Evolutionary conservation across 164 flowering plant genomes (phyloP), one percentile per base, ranked within the genome.

Genomic region (Vitis cinerea): DNA sequence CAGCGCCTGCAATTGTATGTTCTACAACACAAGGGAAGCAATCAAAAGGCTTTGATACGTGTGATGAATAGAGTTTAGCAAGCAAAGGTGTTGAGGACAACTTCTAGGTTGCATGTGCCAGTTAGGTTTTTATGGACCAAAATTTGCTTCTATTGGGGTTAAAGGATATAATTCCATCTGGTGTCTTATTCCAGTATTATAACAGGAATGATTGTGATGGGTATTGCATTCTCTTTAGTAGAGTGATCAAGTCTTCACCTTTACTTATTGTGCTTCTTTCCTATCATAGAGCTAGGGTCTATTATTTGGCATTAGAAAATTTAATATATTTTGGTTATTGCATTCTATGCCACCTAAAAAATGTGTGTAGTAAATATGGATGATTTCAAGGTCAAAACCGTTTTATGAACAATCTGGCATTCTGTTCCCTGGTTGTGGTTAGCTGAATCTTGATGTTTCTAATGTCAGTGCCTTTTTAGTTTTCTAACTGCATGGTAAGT

Each of bases 61-160:
- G 11, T 27, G 47, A 27, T 59, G 15, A 27, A 59, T 59, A 14
- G 31, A 23, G 61, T 12, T 27, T 37, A 3, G 13, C 12, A 10
- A 19, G 37, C 29, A 23, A 59, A 59, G 15, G 14, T 27, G 11
- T 16, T 29, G 16, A 10, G 55, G 59, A 12, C 10, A 37, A 54
- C 49, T 19, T 56, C 9, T 17, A 8, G 53, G 10, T 56, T 67
- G 69, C 61, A 9, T 67, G 1, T 67, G 69, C 37, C 37, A 66
- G 47, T 66, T 5, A 44, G 5, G 29, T 54, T 13, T 31, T 56
- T 2, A 54, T 9, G 64, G 53, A 19, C 51, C 44, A 0, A 14
- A 4, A 44, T 62, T 74, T 74, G 55, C 72, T 69, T 64, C 54
- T 59, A 58, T 59, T 14, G 4, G 68, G 70, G 54, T 61, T 72